Conservation (phyloP, 2,329 filamentous ascomycete genomes). For the Cladophialophora psammophila region DNA sequence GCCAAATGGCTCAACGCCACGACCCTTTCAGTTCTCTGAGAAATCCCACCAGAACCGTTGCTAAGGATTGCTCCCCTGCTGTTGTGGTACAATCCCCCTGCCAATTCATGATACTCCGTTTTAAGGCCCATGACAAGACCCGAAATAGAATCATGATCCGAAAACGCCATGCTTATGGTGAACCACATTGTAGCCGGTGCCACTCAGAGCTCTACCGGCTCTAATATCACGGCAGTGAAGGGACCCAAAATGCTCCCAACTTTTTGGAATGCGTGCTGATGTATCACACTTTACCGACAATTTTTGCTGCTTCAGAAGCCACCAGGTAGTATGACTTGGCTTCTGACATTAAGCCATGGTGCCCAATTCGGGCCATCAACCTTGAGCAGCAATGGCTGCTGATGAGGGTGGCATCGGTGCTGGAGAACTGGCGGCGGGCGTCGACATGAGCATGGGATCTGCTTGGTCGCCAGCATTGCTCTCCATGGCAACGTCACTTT, state of each 20-base stretch:
- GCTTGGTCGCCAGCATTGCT: slow-evolving; percentile 60
- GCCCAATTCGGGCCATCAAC: slow-evolving; percentile 22
- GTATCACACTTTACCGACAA: neutral
- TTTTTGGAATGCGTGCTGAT: slow-evolving; percentile 5
- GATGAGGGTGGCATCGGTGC: slow-evolving; percentile 48
- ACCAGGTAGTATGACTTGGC: neutral
- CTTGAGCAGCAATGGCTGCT: slow-evolving; percentile 50
- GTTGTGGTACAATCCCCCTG: slow-evolving; percentile 17
- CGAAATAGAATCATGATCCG: slow-evolving; percentile 11
- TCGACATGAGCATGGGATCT: slow-evolving; percentile 54
- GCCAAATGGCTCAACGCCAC: neutral
- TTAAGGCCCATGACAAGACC: slow-evolving; percentile 4
- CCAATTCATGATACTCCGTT: neutral
- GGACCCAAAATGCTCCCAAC: slow-evolving; percentile 1
- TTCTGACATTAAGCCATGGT: neutral
- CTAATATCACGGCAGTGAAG: neutral
- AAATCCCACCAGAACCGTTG: neutral
- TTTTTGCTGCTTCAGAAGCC: slow-evolving; percentile 8
- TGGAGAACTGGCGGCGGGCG: slow-evolving; percentile 61
- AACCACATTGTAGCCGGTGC: slow-evolving; percentile 18
- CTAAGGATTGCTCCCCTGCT: neutral
- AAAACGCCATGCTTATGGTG: slow-evolving; percentile 36
- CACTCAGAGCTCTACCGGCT: neutral
- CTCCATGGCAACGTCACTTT: slow-evolving; percentile 64
- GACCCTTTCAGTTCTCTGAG: neutral